A percentile compares a stretch with the other conserved stretches of the same genome.
Conservation (phyloP, 1,284 basidiomycete genomes). For the Apiotrichum gamsii region DNA sequence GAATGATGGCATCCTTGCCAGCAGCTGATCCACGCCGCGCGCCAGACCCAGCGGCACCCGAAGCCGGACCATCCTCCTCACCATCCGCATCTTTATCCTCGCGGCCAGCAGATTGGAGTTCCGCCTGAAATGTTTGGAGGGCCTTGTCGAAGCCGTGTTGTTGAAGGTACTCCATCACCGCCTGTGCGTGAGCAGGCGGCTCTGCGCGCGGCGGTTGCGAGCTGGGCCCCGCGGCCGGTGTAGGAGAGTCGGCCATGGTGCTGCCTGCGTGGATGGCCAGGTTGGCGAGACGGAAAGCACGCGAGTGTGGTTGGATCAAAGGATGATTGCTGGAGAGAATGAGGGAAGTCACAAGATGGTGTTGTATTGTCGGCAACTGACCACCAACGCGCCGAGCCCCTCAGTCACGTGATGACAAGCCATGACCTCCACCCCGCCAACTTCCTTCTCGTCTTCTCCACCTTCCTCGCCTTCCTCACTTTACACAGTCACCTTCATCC, state of each 20-base stretch:
- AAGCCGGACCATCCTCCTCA: conserved; percentile 27
- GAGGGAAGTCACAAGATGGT: neutral
- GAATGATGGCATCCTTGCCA: conserved; percentile 37
- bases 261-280: neutral
- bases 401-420: conserved; percentile 4
- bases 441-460: neutral
- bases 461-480: neutral
- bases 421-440: neutral
- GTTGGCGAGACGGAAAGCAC: conserved; percentile 6
- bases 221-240: conserved; percentile 24
- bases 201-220: conserved; percentile 21
- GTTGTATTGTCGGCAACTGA: neutral
- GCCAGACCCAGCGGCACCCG: neutral
- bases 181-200: conserved; percentile 45
- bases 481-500: neutral
- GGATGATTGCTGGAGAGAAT: too few species aligned
- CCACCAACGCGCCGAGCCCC: too few species aligned
- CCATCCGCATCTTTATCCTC: conserved; percentile 51
- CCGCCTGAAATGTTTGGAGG: conserved; percentile 65
- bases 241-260: conserved; percentile 30
- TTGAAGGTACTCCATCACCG: conserved; percentile 77
- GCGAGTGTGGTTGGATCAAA: neutral
- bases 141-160: conserved; percentile 71
- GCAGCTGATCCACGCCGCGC: conserved; percentile 45
- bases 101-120: conserved; percentile 53